These are phyloP conservation scores for Dissoconium aciculare DNA, from an alignment of 2,329 filamentous ascomycete genomes.

Conservation along the genomic window DNA sequence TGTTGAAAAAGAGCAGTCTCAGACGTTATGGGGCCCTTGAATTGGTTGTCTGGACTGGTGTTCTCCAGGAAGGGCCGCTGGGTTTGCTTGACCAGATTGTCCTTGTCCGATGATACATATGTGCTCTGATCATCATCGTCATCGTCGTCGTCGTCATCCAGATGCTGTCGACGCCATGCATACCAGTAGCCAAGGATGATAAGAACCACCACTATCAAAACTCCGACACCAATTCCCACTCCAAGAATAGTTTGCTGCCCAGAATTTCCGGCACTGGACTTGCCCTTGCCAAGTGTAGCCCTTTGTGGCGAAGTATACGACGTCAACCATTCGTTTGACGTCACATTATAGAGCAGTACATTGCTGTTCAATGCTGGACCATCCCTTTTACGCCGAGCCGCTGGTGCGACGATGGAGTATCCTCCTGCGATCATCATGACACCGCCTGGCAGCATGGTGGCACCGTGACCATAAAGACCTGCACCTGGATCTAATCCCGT, in stretches of 20 bases:
- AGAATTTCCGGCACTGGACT: too few species aligned
- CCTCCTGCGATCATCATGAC: conserved; percentile 49
- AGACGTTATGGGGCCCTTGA: too few species aligned
- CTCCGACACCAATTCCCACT: conserved; percentile 31
- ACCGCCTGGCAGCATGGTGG: conserved; percentile 44
- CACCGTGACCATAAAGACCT: conserved; percentile 48
- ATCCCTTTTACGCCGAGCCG: neutral
- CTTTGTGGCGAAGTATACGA: conserved; percentile 42
- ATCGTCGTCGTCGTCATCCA: neutral
- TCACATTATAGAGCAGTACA: conserved; percentile 45
- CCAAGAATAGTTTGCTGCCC: conserved; percentile 34
- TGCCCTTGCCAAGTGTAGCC: too few species aligned
- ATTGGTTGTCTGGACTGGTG: conserved; percentile 1
- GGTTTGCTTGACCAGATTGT: neutral
- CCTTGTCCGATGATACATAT: too few species aligned
- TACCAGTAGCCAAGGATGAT: conserved; percentile 36
- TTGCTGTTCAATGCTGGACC: conserved; percentile 27
- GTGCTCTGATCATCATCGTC: neutral
- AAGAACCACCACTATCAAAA: conserved; percentile 28
- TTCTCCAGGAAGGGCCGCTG: neutral
- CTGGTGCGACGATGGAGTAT: conserved; percentile 31
- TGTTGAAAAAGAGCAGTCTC: too few species aligned
- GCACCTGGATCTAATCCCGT: conserved; percentile 28
- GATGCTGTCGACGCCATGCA: conserved; percentile 20
- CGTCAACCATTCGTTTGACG: conserved; percentile 43